These are phyloP conservation scores for Pogostemon cablin DNA, from an alignment of 257 asterid genomes.

Conservation along the genomic window DNA sequence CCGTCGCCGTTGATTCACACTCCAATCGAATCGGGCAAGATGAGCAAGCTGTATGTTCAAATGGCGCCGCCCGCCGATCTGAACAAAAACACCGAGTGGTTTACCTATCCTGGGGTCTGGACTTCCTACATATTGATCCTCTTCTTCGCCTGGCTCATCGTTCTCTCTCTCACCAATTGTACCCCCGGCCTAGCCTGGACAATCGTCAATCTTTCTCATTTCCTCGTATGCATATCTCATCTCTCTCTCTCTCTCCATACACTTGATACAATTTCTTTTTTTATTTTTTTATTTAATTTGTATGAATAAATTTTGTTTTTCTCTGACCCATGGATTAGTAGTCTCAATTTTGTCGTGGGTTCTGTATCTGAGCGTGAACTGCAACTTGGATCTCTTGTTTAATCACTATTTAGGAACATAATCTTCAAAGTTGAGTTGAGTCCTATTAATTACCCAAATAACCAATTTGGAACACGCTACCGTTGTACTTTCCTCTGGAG, in stretches of 20 bases:
- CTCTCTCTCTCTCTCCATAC: neutral
- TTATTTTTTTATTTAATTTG: neutral
- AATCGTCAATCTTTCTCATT: conserved; percentile 76
- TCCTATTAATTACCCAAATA: neutral
- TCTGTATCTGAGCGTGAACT: conserved; percentile 7
- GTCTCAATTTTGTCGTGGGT: conserved; percentile 12
- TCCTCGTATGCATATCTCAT: conserved; percentile 45
- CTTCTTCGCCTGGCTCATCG: conserved; percentile 82
- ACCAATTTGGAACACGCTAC: neutral
- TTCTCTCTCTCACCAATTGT: conserved; percentile 78
- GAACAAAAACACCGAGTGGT: conserved; percentile 96
- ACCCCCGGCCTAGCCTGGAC: conserved; percentile 98
- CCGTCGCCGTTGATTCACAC: neutral
- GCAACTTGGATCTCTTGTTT: conserved; percentile 19
- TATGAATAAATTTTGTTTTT: neutral
- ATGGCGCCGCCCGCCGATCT: conserved; percentile 88
- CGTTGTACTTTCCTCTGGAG: neutral
- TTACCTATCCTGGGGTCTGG: conserved; percentile 96
- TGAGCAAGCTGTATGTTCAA: conserved; percentile 81
- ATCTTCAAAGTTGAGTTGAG: neutral
- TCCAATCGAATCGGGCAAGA: conserved; percentile 24
- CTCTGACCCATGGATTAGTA: conserved; percentile 2
- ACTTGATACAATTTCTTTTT: neutral
- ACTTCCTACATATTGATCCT: conserved; percentile 82
- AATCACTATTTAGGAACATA: neutral